Base-by-base conservation (phyloP, 208 protist species). In the Wallacemonas sp. region DNA sequence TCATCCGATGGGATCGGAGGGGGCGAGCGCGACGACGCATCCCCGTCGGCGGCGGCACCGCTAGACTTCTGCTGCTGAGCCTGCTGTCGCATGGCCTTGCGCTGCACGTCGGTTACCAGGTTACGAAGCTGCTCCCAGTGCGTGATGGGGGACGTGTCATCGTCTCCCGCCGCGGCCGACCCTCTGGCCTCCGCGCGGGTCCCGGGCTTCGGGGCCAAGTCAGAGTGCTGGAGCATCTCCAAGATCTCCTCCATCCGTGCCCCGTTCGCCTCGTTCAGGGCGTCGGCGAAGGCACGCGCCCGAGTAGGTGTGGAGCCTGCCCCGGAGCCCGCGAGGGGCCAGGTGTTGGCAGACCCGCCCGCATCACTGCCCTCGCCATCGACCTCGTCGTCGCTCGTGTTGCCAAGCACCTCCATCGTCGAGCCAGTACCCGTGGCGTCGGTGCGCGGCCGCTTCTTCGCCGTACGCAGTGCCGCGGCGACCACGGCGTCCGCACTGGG, bases 211-310 rank as follows among this genome's bases (percentile, higher is more conserved):
- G n/a, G n/a, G 3, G 50, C 50, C 10, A 57, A 19, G 9, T 39
- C 32, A 19, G 50, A 32, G 50, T 57, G 71, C 37, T 78, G 71
- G 66, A 78, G 66, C 66, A 72, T 53, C 41, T 68, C 71, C 17
- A 72, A 68, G 55, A 78, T 66, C 44, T 78, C 71, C 44, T 72
- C 66, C 37, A 68, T 72, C 42, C 63, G 50, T 1, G 66, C 55
- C 15, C 55, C 42, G 12, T 46, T 37, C 8, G 66, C 64, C 1
- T 54, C 46, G 13, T 54, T 63, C 37, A 45, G 55, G 37, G 50
- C 24, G 30, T 68, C 54, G 42, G 37, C 21, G 24, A 63, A 54
- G 24, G 37, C 32, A 2, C 46, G 45, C 50, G 38, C 52, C 3
- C 32, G 57, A n/a, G 48, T 29, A 30, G 13, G 10, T 3, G 15